Evolutionary conservation across 352 stramenopile genomes (phyloP), one percentile per base, ranked within the genome.

Genomic region (Phytophthora tentaculata): DNA sequence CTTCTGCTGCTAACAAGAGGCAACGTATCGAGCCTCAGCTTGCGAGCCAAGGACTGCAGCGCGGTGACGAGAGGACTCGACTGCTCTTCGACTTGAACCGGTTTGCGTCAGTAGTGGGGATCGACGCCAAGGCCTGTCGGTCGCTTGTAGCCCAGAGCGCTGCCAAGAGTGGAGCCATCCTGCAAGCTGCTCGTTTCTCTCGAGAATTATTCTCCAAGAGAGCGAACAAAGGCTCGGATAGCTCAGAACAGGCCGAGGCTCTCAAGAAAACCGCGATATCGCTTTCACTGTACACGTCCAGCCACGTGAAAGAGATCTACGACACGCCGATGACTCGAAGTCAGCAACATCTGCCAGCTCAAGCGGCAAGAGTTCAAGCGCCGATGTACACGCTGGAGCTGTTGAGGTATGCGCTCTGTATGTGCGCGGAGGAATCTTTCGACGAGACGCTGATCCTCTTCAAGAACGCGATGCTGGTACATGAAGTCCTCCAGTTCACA

Each of bases 381-480:
- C 83, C 83, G 8, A 69, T 66, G 7, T 87, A 83, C 41, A 83
- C 83, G 7, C 52, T 91, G 7, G 85, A 91, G 50, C 50, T 93
- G 16, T 57, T 93, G 17, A 76, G 58, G 7, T 90, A 91, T 37
- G 67, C 83, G 29, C 79, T 91, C 9, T 91, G 85, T 43, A 77
- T 89, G 9, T 91, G 85, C 29, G 73, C 88, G 26, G 52, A 70
- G 24, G 58, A 74, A 3, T 74, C 80, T 0, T 82, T 93, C 41
- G 85, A 91, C 24, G 83, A 91, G 61, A 85, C 63, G 0, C 64
- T 91, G 28, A 53, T 89, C 50, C 65, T 93, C 10, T 44, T 91
- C 14, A 88, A 86, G 60, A 88, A 72, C 26, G 83, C 85, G 2
- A 73, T 68, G 9, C 68, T 91, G 0, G 52, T 89, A 5, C 77